These are phyloP conservation scores for Yueomyces sp. DNA, from an alignment of 1,139 yeast genomes.

Conservation along the genomic window DNA sequence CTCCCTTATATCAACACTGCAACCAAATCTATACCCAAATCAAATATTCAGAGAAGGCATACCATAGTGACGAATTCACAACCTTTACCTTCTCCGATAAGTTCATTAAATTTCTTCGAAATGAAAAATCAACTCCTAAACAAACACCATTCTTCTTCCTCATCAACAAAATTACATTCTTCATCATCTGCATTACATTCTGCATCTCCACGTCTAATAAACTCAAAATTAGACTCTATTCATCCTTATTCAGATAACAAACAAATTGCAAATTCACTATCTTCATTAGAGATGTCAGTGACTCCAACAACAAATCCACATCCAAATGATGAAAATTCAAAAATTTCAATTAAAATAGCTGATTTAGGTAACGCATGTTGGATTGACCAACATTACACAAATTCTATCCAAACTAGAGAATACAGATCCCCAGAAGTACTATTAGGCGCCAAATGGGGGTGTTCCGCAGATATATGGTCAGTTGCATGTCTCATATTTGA, in stretches of 20 bases:
- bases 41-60: constrained; percentile 12
- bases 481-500: constrained; percentile 61
- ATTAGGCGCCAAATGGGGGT: constrained; percentile 57
- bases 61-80: constrained; percentile 4
- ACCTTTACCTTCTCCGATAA: constrained; percentile 3
- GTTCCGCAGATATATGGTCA: constrained; percentile 68
- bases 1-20: neutral
- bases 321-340: neutral
- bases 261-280: neutral
- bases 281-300: neutral
- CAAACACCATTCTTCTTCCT: neutral
- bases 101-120: constrained; percentile 1
- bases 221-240: too few species aligned
- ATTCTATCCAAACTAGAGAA: constrained; percentile 66
- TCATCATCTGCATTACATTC: neutral
- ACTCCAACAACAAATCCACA: neutral
- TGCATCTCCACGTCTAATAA: neutral
- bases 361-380: constrained; percentile 71
- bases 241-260: too few species aligned
- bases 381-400: constrained; percentile 52
- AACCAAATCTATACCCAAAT: constrained; percentile 22
- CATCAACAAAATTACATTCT: too few species aligned
- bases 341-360: constrained; percentile 38
- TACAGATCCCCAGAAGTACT: constrained; percentile 60
- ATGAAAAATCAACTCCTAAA: neutral